Evolutionary conservation across 257 asterid species (phyloP).

Genomic region (Parsonsia alboflavescens): DNA sequence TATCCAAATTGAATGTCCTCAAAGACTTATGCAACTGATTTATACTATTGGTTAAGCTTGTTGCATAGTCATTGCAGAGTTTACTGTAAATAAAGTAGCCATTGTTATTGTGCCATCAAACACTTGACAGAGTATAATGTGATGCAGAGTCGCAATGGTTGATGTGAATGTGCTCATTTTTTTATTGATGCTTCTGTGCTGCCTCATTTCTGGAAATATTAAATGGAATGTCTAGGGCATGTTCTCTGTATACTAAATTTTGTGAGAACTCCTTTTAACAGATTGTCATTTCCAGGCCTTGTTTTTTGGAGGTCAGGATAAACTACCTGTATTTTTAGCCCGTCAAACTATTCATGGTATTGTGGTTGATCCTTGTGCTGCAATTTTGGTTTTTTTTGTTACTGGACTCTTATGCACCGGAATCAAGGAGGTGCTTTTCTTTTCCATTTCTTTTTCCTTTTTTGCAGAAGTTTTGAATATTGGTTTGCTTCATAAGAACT

Average conservation of each 20-base stretch:
- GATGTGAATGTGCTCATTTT: background rate
- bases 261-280: background rate
- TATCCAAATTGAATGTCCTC: background rate
- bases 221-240: background rate
- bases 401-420: conserved; percentile 36
- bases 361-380: conserved; percentile 38
- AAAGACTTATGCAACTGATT: background rate
- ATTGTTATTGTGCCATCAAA: background rate
- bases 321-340: conserved; percentile 28
- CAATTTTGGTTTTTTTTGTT: conserved; percentile 31
- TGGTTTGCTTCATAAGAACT: conserved; percentile 1
- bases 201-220: background rate
- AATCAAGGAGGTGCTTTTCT: conserved; percentile 30
- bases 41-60: background rate
- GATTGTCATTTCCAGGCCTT: conserved; percentile 28
- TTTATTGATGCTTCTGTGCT: background rate
- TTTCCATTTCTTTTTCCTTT: background rate
- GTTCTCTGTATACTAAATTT: background rate
- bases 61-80: background rate
- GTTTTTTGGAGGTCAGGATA: conserved; percentile 36
- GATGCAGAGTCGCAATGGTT: background rate
- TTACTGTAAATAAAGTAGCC: no score
- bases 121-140: background rate
- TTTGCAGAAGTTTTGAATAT: background rate
- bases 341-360: conserved; percentile 29